Percentiles rank a stretch among this genome's conserved stretches.
phyloP scores from a whole-genome alignment of 805 yeast genomes.

The Kodamaea leandrae region DNA sequence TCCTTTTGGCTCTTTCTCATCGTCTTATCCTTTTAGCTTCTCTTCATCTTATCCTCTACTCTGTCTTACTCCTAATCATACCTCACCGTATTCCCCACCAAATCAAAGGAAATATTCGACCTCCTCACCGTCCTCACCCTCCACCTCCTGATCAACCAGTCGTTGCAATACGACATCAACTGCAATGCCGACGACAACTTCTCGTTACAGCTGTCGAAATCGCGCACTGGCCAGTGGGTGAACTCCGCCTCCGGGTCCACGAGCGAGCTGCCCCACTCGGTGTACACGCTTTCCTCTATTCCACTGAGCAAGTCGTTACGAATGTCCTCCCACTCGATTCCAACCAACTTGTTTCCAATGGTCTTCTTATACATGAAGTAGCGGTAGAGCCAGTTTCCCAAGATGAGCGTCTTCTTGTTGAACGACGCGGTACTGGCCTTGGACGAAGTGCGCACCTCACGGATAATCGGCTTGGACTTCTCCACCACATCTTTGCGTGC shows the following conservation, averaged over 20 bases:
- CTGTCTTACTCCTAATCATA: background rate
- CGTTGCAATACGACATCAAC: slow-evolving; percentile 25
- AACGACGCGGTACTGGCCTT: slow-evolving; percentile 27
- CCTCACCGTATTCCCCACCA: slow-evolving; percentile 22
- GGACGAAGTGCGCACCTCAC: slow-evolving; percentile 25
- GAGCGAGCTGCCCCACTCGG: slow-evolving; percentile 29
- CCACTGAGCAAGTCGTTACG: slow-evolving; percentile 37
- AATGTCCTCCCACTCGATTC: slow-evolving; percentile 44
- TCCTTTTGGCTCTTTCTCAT: too few species aligned
- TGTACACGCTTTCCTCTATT: slow-evolving; percentile 35
- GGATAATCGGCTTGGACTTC: slow-evolving; percentile 26
- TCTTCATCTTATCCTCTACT: background rate
- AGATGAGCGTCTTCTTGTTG: slow-evolving; percentile 23
- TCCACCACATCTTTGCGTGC: slow-evolving; percentile 20
- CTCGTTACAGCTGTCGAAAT: slow-evolving; percentile 34
- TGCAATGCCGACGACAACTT: slow-evolving; percentile 25
- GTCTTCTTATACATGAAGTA: slow-evolving; percentile 38
- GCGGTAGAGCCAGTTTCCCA: slow-evolving; percentile 30
- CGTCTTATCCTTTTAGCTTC: too few species aligned
- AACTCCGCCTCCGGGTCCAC: slow-evolving; percentile 16
- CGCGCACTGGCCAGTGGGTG: slow-evolving; percentile 31
- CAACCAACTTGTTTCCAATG: slow-evolving; percentile 33
- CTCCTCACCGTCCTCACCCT: slow-evolving; percentile 2
- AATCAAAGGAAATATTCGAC: slow-evolving; percentile 23
- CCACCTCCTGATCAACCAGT: slow-evolving; percentile 19